These are phyloP conservation scores for Friedmanniomyces endolithicus DNA, from an alignment of 495 filamentous ascomycete genomes.

Conservation along the genomic window DNA sequence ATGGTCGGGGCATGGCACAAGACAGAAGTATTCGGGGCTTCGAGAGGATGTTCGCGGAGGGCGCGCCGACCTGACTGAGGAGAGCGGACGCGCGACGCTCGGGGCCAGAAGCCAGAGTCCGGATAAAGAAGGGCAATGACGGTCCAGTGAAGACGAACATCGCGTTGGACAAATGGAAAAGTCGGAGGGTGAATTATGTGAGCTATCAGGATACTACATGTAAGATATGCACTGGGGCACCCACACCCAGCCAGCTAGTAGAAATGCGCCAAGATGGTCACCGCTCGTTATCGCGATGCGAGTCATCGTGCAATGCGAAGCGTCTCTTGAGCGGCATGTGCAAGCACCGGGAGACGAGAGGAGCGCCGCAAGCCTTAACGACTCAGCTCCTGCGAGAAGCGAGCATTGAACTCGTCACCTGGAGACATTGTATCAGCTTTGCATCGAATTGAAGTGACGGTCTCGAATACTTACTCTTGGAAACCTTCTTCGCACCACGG, in stretches of 20 bases:
- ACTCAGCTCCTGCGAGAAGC: slow-evolving; percentile 15
- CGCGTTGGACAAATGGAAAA: background rate
- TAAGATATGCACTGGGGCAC: background rate
- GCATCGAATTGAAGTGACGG: background rate
- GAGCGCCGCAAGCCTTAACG: background rate
- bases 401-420: slow-evolving; percentile 15
- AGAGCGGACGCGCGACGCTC: too few species aligned
- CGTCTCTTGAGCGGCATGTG: background rate
- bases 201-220: background rate
- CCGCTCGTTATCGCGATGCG: background rate
- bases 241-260: background rate
- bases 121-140: too few species aligned
- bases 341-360: background rate
- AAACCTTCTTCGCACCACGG: slow-evolving; percentile 1
- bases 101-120: too few species aligned
- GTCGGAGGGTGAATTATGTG: background rate
- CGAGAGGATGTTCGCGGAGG: too few species aligned
- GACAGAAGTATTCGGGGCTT: too few species aligned
- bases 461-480: slow-evolving; percentile 6
- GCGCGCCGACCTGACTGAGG: too few species aligned
- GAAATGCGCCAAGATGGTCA: background rate
- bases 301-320: background rate
- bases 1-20: too few species aligned
- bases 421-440: background rate
- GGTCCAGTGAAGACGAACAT: too few species aligned